Conservation (phyloP, 306 rosid genomes). For the Prunus armeniaca region DNA sequence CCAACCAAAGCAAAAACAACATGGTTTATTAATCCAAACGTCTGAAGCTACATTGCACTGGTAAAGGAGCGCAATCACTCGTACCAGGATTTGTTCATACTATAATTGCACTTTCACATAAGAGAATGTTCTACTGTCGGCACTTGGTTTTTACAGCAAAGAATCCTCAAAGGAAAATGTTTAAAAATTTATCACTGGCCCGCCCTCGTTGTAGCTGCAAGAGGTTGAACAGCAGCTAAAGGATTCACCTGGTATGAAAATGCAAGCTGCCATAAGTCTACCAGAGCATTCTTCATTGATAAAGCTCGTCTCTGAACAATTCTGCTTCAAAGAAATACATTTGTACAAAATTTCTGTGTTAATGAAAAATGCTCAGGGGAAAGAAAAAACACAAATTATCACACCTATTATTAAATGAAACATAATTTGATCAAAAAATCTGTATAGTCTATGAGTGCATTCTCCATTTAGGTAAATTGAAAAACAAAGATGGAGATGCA, state of each 20-base stretch:
- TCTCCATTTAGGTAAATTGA: neutral
- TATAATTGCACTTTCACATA: neutral
- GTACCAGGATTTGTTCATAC: neutral
- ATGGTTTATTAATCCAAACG: too few species aligned
- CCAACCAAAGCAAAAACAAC: neutral
- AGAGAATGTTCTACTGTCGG: neutral
- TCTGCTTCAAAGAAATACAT: constrained; percentile 34
- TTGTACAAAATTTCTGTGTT: neutral
- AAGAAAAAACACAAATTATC: neutral
- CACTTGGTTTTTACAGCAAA: neutral
- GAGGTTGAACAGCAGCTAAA: constrained; percentile 73
- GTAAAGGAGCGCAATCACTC: too few species aligned
- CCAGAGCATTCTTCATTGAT: constrained; percentile 49
- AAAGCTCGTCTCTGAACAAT: constrained; percentile 38
- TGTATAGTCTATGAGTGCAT: neutral
- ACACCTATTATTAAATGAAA: neutral
- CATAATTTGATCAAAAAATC: neutral
- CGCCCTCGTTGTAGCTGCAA: constrained; percentile 28
- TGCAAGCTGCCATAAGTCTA: constrained; percentile 84
- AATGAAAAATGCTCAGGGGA: neutral
- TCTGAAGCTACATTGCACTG: too few species aligned
- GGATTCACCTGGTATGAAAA: constrained; percentile 92
- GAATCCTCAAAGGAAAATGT: neutral
- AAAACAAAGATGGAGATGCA: neutral
- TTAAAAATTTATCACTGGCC: neutral